Conservation (phyloP, 108 stramenopile genomes). For the Conticribra weissflogii region DNA sequence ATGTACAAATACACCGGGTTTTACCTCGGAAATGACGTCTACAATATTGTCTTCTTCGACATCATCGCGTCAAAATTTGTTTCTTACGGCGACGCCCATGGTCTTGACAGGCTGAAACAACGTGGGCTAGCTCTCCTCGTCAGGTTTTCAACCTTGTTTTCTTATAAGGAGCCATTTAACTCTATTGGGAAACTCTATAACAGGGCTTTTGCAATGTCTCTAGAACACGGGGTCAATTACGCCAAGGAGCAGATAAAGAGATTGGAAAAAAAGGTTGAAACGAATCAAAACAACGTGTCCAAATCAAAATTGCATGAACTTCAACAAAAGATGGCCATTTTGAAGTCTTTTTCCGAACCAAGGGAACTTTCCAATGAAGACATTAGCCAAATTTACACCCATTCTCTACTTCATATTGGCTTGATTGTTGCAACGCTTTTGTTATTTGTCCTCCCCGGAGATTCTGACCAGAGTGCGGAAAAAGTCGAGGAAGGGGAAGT, state of each 20-base stretch:
- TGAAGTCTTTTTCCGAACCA: slow-evolving; percentile 39
- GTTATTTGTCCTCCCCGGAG: slow-evolving; percentile 35
- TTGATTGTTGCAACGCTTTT: slow-evolving; percentile 38
- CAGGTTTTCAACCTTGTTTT: slow-evolving; percentile 34
- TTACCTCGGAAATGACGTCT: slow-evolving; percentile 44
- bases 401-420: slow-evolving; percentile 38
- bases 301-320: slow-evolving; percentile 33
- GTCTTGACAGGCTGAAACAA: slow-evolving; percentile 43
- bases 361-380: slow-evolving; percentile 35
- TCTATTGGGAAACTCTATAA: slow-evolving; percentile 48
- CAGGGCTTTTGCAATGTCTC: slow-evolving; percentile 44
- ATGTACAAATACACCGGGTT: slow-evolving; percentile 32
- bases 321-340: slow-evolving; percentile 43
- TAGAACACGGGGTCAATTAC: slow-evolving; percentile 37
- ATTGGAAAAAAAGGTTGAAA: slow-evolving; percentile 30
- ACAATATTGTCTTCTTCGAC: slow-evolving; percentile 50
- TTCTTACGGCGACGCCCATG: slow-evolving; percentile 39
- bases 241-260: slow-evolving; percentile 14
- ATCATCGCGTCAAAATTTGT: slow-evolving; percentile 38
- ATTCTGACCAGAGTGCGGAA: slow-evolving; percentile 12
- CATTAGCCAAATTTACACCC: slow-evolving; percentile 30
- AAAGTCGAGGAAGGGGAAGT: slow-evolving; percentile 5
- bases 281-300: slow-evolving; percentile 13
- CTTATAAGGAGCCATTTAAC: slow-evolving; percentile 38
- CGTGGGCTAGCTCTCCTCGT: slow-evolving; percentile 31